These are phyloP conservation scores for Ogataea trehalophila DNA, from an alignment of 805 yeast genomes.

Conservation along the genomic window DNA sequence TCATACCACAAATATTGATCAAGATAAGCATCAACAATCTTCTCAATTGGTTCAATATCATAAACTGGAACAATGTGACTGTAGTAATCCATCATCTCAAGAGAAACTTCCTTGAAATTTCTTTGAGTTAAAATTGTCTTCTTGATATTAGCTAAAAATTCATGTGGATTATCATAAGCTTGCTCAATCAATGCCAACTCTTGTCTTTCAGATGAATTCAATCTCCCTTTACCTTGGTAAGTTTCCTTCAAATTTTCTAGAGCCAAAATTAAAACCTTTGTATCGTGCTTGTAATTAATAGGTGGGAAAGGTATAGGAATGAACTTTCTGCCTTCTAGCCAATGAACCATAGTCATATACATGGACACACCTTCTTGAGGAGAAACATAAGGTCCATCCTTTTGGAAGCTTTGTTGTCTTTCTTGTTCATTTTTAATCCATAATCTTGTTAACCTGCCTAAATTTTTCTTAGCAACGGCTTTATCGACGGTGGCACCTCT, in stretches of 20 bases:
- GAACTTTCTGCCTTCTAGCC: slow-evolving; percentile 83
- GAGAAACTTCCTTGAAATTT: slow-evolving; percentile 81
- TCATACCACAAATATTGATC: slow-evolving; percentile 97
- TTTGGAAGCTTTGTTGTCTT: slow-evolving; percentile 71
- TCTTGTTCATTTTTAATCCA: slow-evolving; percentile 94
- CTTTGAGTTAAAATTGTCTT: slow-evolving; percentile 79
- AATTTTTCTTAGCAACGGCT: slow-evolving; percentile 86
- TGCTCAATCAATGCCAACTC: slow-evolving; percentile 91
- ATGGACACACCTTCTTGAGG: slow-evolving; percentile 87
- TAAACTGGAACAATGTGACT: slow-evolving; percentile 82
- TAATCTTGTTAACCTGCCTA: slow-evolving; percentile 85
- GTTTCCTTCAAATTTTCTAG: slow-evolving; percentile 82
- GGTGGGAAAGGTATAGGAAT: slow-evolving; percentile 94
- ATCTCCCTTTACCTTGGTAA: slow-evolving; percentile 66
- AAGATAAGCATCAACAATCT: slow-evolving; percentile 91
- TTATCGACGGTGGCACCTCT: slow-evolving; percentile 93
- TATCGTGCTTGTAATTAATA: slow-evolving; percentile 84
- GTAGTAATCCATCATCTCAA: slow-evolving; percentile 90
- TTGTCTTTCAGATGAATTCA: slow-evolving; percentile 85
- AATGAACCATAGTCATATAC: slow-evolving; percentile 81
- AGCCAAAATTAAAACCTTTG: slow-evolving; percentile 83
- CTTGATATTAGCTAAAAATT: slow-evolving; percentile 79
- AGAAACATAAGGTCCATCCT: slow-evolving; percentile 81
- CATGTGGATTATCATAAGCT: slow-evolving; percentile 96
- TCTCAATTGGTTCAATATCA: slow-evolving; percentile 85